Conservation (phyloP, 108 stramenopile genomes). For the Nitzschia inconspicua region DNA sequence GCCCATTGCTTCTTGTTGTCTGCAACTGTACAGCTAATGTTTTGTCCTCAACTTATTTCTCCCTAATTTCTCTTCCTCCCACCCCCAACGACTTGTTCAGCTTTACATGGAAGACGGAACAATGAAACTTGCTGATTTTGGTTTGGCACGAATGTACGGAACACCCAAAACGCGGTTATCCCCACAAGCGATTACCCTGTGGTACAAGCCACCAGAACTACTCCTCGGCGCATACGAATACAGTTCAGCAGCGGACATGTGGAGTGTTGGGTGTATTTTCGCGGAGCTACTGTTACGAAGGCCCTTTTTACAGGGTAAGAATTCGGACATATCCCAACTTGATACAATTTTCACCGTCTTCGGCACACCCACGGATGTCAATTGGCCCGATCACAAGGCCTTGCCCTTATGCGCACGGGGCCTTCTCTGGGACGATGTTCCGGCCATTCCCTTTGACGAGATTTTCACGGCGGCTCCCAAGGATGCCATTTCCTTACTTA, state of each 20-base stretch:
- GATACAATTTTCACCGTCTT: constrained; percentile 87
- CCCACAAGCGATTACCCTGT: constrained; percentile 92
- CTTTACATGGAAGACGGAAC: constrained; percentile 82
- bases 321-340: constrained; percentile 78
- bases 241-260: constrained; percentile 89
- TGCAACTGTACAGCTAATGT: not conserved
- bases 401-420: constrained; percentile 75
- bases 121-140: constrained; percentile 91
- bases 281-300: constrained; percentile 86
- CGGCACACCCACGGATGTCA: constrained; percentile 85
- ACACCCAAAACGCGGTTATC: constrained; percentile 79
- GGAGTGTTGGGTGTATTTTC: constrained; percentile 95
- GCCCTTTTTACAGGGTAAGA: constrained; percentile 86
- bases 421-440: constrained; percentile 73
- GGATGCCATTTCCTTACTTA: constrained; percentile 76
- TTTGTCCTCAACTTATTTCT: not conserved
- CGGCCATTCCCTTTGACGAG: constrained; percentile 84
- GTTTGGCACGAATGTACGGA: constrained; percentile 82
- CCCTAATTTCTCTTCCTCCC: not conserved
- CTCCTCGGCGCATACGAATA: constrained; percentile 91
- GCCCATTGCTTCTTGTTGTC: not conserved
- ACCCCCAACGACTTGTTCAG: not conserved
- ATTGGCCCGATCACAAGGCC: constrained; percentile 83
- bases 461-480: constrained; percentile 84
- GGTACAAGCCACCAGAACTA: constrained; percentile 95